Evolutionary conservation across 2,329 filamentous ascomycete species (phyloP).

Genomic region (Fusarium redolens): DNA sequence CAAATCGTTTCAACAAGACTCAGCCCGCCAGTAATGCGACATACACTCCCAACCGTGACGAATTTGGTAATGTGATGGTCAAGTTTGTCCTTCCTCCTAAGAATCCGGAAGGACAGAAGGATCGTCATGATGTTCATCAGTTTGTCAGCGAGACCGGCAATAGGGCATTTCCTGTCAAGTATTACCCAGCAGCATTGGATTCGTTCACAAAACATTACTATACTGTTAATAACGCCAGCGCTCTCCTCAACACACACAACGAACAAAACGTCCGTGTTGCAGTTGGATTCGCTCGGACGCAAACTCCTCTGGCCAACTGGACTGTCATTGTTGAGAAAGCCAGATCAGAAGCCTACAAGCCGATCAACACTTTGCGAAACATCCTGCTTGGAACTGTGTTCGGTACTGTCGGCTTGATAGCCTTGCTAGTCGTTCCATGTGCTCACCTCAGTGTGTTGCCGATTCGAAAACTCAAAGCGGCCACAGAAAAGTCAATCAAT

Average conservation of each 20-base stretch:
- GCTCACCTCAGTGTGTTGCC: conserved; percentile 86
- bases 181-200: conserved; percentile 72
- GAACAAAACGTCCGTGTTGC: conserved; percentile 77
- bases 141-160: conserved; percentile 55
- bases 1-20: conserved; percentile 70
- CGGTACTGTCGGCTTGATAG: conserved; percentile 78
- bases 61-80: conserved; percentile 59
- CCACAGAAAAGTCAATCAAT: conserved; percentile 78
- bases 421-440: conserved; percentile 79
- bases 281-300: conserved; percentile 81
- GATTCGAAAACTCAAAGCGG: conserved; percentile 79
- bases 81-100: conserved; percentile 71
- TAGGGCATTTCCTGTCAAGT: conserved; percentile 66
- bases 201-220: conserved; percentile 66
- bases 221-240: conserved; percentile 74
- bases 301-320: conserved; percentile 80
- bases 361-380: conserved; percentile 79
- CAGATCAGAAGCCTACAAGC: conserved; percentile 77
- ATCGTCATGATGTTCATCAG: conserved; percentile 58
- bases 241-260: conserved; percentile 75
- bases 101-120: conserved; percentile 50
- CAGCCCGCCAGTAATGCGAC: conserved; percentile 60
- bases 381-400: conserved; percentile 89
- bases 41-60: conserved; percentile 52
- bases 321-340: conserved; percentile 83